A percentile compares a stretch with the other conserved stretches of the same genome.
These are phyloP conservation scores for Candida palmyrensis DNA, from an alignment of 805 yeast genomes.

Conservation along the genomic window DNA sequence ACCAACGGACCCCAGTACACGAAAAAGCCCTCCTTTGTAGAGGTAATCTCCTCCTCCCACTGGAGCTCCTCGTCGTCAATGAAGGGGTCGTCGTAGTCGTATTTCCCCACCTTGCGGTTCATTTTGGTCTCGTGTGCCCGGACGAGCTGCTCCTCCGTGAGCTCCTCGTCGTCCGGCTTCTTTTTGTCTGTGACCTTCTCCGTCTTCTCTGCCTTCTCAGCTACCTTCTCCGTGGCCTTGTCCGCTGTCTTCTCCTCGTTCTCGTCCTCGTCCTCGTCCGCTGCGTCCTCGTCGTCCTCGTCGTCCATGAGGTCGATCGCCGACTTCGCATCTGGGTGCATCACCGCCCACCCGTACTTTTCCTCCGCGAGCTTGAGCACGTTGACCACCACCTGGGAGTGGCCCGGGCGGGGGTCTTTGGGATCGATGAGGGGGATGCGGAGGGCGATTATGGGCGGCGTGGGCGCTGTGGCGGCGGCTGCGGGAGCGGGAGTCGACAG, in stretches of 20 bases:
- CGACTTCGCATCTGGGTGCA: constrained; percentile 63
- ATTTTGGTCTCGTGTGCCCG: constrained; percentile 39
- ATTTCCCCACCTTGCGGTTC: constrained; percentile 81
- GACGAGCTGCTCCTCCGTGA: constrained; percentile 40
- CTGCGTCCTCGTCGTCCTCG: constrained; percentile 27
- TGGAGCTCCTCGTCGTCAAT: constrained; percentile 90
- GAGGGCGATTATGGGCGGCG: constrained; percentile 47
- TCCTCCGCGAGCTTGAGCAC: constrained; percentile 73
- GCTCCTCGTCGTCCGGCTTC: constrained; percentile 19
- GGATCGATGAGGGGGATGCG: constrained; percentile 48
- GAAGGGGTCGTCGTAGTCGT: constrained; percentile 90
- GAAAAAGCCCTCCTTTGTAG: constrained; percentile 92
- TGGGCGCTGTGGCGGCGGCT: neutral
- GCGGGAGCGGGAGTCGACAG: neutral
- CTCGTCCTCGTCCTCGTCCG: constrained; percentile 20
- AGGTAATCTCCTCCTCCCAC: constrained; percentile 90
- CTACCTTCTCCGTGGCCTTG: constrained; percentile 33
- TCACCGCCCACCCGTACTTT: constrained; percentile 72
- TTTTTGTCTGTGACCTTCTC: too few species aligned
- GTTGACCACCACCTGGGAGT: constrained; percentile 63
- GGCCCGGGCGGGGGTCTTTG: constrained; percentile 48
- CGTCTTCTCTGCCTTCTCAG: constrained; percentile 4
- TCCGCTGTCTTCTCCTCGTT: constrained; percentile 16
- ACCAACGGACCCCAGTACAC: constrained; percentile 91
- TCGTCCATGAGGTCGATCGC: constrained; percentile 47